Evolutionary conservation across 2,329 filamentous ascomycete genomes (phyloP).

Genomic region (Clarireedia paspali): DNA sequence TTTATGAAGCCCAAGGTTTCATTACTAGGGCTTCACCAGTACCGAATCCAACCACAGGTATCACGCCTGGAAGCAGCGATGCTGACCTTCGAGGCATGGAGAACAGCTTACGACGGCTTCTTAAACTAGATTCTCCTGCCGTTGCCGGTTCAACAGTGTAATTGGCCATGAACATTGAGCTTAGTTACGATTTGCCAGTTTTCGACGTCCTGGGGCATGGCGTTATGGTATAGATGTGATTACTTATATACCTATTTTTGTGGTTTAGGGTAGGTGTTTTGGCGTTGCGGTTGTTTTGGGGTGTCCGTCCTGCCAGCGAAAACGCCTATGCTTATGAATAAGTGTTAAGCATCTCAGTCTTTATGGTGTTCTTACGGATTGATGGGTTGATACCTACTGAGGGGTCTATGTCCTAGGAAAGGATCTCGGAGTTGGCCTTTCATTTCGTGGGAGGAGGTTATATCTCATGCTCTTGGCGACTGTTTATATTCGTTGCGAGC

Average conservation of each 20-base stretch:
- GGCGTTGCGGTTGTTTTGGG: constrained; percentile 5
- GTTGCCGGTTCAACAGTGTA: constrained; percentile 8
- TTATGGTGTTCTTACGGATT: constrained; percentile 8
- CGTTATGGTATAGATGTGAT: constrained; percentile 3
- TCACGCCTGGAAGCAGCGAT: constrained; percentile 16
- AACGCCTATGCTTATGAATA: constrained; percentile 5
- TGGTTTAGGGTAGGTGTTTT: neutral
- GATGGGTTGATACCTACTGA: constrained; percentile 6
- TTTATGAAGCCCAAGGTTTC: constrained; percentile 11
- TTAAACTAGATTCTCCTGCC: constrained; percentile 25
- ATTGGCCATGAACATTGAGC: neutral
- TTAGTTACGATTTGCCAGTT: neutral
- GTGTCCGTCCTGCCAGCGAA: constrained; percentile 3
- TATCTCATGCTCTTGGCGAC: too few relatives aligned
- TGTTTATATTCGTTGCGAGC: too few relatives aligned
- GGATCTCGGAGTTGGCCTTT: too few relatives aligned
- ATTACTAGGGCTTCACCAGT: constrained; percentile 12
- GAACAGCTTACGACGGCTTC: constrained; percentile 28
- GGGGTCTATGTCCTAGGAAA: too few relatives aligned
- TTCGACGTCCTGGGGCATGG: neutral
- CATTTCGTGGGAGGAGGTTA: too few relatives aligned
- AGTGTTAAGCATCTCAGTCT: constrained; percentile 1
- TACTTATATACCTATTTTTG: neutral
- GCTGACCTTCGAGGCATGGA: constrained; percentile 28
- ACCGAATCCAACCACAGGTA: constrained; percentile 13